A percentile compares a stretch with the other conserved stretches of the same genome.
Evolutionary conservation across 2,329 filamentous ascomycete species (phyloP).

Genomic region (Fusarium sp.): DNA sequence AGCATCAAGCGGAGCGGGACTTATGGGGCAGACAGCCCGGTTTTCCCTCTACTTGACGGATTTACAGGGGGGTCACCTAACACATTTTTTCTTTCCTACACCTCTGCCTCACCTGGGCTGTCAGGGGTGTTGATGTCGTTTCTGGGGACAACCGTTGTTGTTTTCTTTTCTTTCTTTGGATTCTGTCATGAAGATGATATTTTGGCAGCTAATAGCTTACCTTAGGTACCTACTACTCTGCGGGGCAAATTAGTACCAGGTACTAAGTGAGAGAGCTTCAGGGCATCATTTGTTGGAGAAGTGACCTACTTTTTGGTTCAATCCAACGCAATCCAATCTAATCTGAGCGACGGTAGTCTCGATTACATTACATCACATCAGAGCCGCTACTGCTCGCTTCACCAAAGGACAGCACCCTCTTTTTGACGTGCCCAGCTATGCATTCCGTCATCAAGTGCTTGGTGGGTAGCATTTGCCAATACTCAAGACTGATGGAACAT

Average conservation of each 20-base stretch:
- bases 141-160: conserved; percentile 33
- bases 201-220: background rate
- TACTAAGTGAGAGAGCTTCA: conserved; percentile 8
- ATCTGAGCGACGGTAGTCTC: conserved; percentile 5
- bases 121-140: conserved; percentile 23
- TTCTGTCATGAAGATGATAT: conserved; percentile 18
- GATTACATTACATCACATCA: conserved; percentile 22
- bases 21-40: conserved; percentile 35
- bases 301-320: conserved; percentile 4
- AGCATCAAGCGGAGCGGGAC: conserved; percentile 37
- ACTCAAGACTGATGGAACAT: background rate
- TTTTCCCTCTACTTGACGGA: conserved; percentile 21
- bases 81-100: conserved; percentile 19
- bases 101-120: conserved; percentile 8
- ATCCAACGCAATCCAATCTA: conserved; percentile 7
- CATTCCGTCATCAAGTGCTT: conserved; percentile 31
- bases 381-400: conserved; percentile 12
- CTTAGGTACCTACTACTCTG: conserved; percentile 1
- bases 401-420: conserved; percentile 18
- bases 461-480: background rate
- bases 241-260: conserved; percentile 5
- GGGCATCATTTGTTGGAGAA: conserved; percentile 24
- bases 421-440: conserved; percentile 12
- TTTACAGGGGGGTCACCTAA: conserved; percentile 24
- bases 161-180: conserved; percentile 24